Evolutionary conservation across 495 filamentous ascomycete genomes (phyloP), one percentile per base, ranked within the genome.

Genomic region (Chlorociboria aeruginascens): DNA sequence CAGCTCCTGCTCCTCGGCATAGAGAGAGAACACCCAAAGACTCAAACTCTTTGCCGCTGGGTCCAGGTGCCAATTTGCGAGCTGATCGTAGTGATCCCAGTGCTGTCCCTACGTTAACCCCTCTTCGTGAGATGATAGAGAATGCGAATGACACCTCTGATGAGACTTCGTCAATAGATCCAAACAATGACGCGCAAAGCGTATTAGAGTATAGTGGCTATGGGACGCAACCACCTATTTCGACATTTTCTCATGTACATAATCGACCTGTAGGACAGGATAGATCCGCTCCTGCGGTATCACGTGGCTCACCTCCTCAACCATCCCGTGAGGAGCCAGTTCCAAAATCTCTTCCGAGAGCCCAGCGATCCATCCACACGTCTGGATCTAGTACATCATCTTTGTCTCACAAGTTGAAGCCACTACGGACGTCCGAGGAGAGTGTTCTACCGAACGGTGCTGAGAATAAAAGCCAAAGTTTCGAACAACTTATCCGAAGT

Each of bases 401-500:
- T 0, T 65, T 62, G 6, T 66, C 64, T 17, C 63, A 64, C 13
- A 69, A 71, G 43, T 57, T 71, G 33, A 74, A 70, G 54, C 53
- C 65, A 0, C 59, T 69, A 9, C 66, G 70, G 32, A 69, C 67
- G 14, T 75, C 72, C 6, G 71, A 76, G 40, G 74, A 76, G 25
- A 54, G 48, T 37, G 36, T 28, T 12, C 16, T 62, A 36, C 20
- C 20, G 4, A 53, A 36, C 46, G 64, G 64, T 12, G 62, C 58
- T 7, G 67, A 69, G 55, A 57, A 68, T 58, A 67, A 69, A 47
- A 61, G 53, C 8, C 47, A 54, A 46, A 62, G 61, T 61, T 89
- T 98, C 63, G 92, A 98, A 56, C 77, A 89, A 53, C 71, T 96
- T 32, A 92, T 98, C 49, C 81, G 84, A 33, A 89, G 88, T 63